Evolutionary conservation across 768 basidiomycete species (phyloP), one percentile per base, ranked within the genome.

Genomic region (Lactarius tabidus): DNA sequence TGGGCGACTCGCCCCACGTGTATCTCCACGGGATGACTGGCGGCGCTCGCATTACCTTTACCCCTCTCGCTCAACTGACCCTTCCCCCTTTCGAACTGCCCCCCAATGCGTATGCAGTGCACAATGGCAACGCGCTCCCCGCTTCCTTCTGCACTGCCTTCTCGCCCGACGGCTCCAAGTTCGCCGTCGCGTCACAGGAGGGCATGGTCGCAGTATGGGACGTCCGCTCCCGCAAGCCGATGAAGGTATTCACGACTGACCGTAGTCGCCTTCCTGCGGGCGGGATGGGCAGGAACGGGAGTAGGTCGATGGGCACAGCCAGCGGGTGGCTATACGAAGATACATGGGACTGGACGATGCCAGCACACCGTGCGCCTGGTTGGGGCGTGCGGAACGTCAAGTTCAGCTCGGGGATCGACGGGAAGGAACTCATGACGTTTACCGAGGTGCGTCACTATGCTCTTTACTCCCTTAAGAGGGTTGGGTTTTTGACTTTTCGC

Each of bases 321-420:
- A 81, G 76, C 53, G 84, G 79, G 12, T 85, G 84, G 81, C 69
- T 88, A 65, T 81, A 77, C 18, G 85, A 87, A 62, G 87, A 85
- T 64, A 82, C 85, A 33, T 86, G 82, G 80, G 87, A 90, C 60
- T 89, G 88, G 88, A 79, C 81, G 12, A 78, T 84, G 53, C 63
- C 63, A 79, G 84, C 38, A 63, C 58, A 48, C 43, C 67, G 78
- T 64, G 88, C 88, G 0, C 89, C 90, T 3, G 89, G 90, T 1
- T 94, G 93, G 85, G 91, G 93, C 48, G 89, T 89, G 9, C 78
- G 95, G 62, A 92, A 82, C 62, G 86, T 97, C 72, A 95, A 95
- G 74, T 97, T 96, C 75, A 85, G 86, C 64, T 83, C 84, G 2
- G 85, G 85, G 26, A 73, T 77, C 28, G 74, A 75, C 59, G 80